phyloP scores from a whole-genome alignment of 208 protist species.

The Crithidia mellificae region DNA sequence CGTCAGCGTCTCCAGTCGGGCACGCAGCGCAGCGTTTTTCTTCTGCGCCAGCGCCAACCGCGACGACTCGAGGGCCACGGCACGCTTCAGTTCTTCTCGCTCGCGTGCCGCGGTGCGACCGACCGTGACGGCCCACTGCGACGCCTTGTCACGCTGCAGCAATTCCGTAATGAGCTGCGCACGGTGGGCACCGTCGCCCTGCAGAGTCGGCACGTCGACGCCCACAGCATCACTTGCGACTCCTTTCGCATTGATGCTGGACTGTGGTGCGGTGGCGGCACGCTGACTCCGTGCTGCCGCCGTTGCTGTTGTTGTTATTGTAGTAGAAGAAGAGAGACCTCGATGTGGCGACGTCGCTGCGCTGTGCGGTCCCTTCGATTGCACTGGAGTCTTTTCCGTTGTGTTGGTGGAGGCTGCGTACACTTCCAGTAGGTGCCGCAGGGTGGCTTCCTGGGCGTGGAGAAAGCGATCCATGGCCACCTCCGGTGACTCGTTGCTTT shows the following conservation, averaged over 20 bases:
- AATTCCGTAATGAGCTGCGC: conserved; percentile 15
- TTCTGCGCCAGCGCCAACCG: conserved; percentile 43
- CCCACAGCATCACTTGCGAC: too few relatives aligned
- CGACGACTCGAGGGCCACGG: conserved; percentile 53
- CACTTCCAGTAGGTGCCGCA: conserved; percentile 20
- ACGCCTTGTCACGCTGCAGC: conserved; percentile 19
- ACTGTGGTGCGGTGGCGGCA: too few relatives aligned
- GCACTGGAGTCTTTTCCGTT: not conserved
- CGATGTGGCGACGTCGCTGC: too few relatives aligned
- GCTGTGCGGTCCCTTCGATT: too few relatives aligned
- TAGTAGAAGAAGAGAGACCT: too few relatives aligned
- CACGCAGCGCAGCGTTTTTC: conserved; percentile 44
- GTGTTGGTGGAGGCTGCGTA: not conserved
- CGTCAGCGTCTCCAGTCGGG: conserved; percentile 35
- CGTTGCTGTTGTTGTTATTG: not conserved
- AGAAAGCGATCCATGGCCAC: conserved; percentile 39
- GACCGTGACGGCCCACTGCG: conserved; percentile 25
- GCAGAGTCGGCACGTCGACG: too few relatives aligned
- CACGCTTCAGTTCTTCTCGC: conserved; percentile 35
- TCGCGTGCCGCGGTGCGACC: conserved; percentile 29
- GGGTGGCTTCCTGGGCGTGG: conserved; percentile 36
- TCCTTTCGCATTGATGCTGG: too few relatives aligned
- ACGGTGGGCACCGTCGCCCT: not conserved
- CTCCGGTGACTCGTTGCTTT: not conserved
- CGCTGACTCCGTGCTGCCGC: not conserved